A percentile compares a stretch with the other conserved stretches of the same genome.
phyloP scores from a whole-genome alignment of 306 rosid species.

The Senna siamea region DNA sequence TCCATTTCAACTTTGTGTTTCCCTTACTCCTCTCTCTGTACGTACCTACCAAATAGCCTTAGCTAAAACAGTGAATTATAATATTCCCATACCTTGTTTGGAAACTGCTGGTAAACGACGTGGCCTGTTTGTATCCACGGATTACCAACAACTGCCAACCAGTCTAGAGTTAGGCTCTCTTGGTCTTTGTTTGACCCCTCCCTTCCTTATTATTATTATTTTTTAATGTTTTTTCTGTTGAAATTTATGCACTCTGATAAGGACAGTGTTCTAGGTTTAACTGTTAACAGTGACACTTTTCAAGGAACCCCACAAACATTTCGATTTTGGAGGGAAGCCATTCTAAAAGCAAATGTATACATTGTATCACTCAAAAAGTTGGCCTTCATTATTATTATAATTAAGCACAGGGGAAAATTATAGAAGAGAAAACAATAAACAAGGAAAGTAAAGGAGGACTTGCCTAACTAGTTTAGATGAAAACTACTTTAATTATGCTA shows the following conservation, averaged over 20 bases:
- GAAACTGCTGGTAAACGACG: constrained; percentile 40
- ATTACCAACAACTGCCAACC: constrained; percentile 37
- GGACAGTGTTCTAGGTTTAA: constrained; percentile 27
- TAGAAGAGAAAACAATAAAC: neutral
- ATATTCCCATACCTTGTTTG: neutral
- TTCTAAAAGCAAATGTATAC: no score
- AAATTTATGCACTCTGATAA: constrained; percentile 8
- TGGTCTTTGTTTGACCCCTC: constrained; percentile 33
- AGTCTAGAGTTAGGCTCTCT: constrained; percentile 44
- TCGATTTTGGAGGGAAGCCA: no score
- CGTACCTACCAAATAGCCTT: constrained; percentile 30
- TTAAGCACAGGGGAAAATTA: constrained; percentile 25
- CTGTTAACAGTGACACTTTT: constrained; percentile 9
- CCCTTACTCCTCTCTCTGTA: constrained; percentile 1
- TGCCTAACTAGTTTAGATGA: constrained; percentile 46
- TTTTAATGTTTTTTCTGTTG: no score
- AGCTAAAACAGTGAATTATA: neutral
- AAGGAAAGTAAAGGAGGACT: constrained; percentile 16
- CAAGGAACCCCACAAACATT: constrained; percentile 40
- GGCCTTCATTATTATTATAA: constrained; percentile 20
- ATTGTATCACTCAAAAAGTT: neutral
- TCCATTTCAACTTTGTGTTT: constrained; percentile 12
- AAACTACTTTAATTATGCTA: constrained; percentile 35
- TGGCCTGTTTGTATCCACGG: constrained; percentile 40
- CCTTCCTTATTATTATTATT: neutral